phyloP scores from a whole-genome alignment of 345 rosid genomes.

The Brassica napus region DNA sequence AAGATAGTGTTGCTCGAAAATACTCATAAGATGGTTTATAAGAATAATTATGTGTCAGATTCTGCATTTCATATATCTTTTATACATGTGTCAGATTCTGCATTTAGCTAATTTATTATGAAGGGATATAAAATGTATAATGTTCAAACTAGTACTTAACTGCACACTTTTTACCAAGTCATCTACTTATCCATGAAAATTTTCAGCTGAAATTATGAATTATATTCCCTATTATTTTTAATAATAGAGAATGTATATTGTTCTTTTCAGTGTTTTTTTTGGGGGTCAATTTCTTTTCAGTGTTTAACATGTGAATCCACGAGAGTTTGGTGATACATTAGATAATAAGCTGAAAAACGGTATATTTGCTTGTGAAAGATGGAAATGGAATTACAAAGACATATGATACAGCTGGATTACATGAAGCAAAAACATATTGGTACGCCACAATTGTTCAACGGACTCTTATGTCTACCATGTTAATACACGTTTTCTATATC shows the following conservation, averaged over 20 bases:
- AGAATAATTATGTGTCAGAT: background rate
- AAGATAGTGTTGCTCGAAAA: background rate
- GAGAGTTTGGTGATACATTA: background rate
- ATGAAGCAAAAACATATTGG: constrained; percentile 29
- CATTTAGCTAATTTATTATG: no score
- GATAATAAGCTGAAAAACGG: constrained; percentile 28
- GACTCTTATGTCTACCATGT: constrained; percentile 25
- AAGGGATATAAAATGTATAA: no score
- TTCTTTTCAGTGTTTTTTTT: no score
- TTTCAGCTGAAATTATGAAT: background rate
- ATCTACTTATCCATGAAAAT: background rate
- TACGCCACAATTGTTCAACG: constrained; percentile 29
- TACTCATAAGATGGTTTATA: background rate
- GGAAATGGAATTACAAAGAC: constrained; percentile 15
- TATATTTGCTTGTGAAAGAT: constrained; percentile 26
- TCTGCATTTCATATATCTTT: background rate
- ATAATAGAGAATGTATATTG: background rate
- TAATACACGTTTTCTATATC: constrained; percentile 33
- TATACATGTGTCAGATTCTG: background rate
- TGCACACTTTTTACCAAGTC: background rate
- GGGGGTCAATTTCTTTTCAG: no score
- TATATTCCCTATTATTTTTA: background rate
- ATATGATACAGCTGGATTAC: constrained; percentile 35
- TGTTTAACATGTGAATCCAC: background rate
- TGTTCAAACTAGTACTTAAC: background rate